Base-by-base conservation (phyloP, 495 filamentous ascomycete genomes). In the Darksidea phi region DNA sequence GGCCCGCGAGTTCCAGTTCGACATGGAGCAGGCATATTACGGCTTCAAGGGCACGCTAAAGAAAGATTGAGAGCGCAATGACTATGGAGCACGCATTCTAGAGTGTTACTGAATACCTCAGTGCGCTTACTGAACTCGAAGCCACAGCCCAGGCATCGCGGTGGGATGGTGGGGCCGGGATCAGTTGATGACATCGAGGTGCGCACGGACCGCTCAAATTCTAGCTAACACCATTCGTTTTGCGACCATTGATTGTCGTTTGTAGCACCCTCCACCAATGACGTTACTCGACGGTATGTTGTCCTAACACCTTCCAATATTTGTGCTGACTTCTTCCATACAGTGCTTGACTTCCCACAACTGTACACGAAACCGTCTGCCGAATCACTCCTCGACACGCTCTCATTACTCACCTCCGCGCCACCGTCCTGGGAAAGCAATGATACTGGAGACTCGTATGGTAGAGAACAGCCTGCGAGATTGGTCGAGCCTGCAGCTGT, bases 1-100 rank as follows among this genome's bases (percentile, higher is more conserved):
- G 74, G 87, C 87, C 6, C 79, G 95, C 48, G 88, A 99, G 73
- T 78, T 97, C 65, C 82, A 89, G 37, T 84, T 95, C 71, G 89
- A 95, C 71, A 94, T 94, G 72, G 88, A 94, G 69, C 86, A 86
- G 57, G 92, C 91, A 21, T 97, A 97, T 72, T 82, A 91, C 59
- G 92, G 91, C 6, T 97, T 97, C 73, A 96, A 95, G 75, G 80
- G 77, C 20, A 86, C 82, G 0, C 71, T 90, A 71, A 83, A 70
- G 59, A 61, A 54, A 32, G 58, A 63, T n/a, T 67, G 53, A 64
- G 20, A 5, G 18, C n/a, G 18, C 20, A 6, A 18, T 32, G 24
- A 36, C 25, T 42, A 34, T 15, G 13, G 6, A 6, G 6, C 41
- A 15, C 3, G 41, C 13, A 43, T n/a, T 6, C 6, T 20, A 13